Evolutionary conservation across 2,329 filamentous ascomycete species (phyloP).

Genomic region (Sporothrix brasiliensis): DNA sequence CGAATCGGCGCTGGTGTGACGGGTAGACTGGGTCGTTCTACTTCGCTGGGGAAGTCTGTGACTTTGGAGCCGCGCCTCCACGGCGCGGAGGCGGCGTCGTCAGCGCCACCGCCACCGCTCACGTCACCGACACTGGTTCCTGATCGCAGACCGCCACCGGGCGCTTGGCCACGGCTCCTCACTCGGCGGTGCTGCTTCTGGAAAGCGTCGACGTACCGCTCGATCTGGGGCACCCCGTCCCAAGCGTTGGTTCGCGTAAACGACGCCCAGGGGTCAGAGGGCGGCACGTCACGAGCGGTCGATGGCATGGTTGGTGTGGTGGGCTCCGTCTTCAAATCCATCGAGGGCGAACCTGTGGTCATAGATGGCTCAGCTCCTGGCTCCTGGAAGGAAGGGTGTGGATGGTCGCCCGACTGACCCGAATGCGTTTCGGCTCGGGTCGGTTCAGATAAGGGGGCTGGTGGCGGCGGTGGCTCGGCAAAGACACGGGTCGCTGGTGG

Average conservation of each 20-base stretch:
- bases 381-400: constrained; percentile 34
- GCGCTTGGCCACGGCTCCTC: constrained; percentile 41
- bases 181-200: constrained; percentile 58
- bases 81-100: constrained; percentile 35
- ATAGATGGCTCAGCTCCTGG: constrained; percentile 42
- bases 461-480: constrained; percentile 46
- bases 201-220: constrained; percentile 79
- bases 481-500: constrained; percentile 68
- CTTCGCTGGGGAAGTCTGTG: constrained; percentile 83
- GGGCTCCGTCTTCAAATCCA: constrained; percentile 48
- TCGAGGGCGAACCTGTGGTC: constrained; percentile 44
- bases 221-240: constrained; percentile 89
- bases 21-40: constrained; percentile 83
- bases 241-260: constrained; percentile 85
- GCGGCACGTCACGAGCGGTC: constrained; percentile 46
- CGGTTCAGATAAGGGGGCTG: constrained; percentile 32
- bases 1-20: constrained; percentile 84
- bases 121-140: background rate
- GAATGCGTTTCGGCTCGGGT: constrained; percentile 38
- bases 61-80: constrained; percentile 61
- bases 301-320: constrained; percentile 55
- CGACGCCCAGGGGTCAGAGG: constrained; percentile 68
- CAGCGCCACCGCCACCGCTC: constrained; percentile 25
- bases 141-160: constrained; percentile 30
- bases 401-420: constrained; percentile 38